These are phyloP conservation scores for Botryosphaeria dothidea DNA, from an alignment of 2,329 filamentous ascomycete genomes.

Conservation along the genomic window DNA sequence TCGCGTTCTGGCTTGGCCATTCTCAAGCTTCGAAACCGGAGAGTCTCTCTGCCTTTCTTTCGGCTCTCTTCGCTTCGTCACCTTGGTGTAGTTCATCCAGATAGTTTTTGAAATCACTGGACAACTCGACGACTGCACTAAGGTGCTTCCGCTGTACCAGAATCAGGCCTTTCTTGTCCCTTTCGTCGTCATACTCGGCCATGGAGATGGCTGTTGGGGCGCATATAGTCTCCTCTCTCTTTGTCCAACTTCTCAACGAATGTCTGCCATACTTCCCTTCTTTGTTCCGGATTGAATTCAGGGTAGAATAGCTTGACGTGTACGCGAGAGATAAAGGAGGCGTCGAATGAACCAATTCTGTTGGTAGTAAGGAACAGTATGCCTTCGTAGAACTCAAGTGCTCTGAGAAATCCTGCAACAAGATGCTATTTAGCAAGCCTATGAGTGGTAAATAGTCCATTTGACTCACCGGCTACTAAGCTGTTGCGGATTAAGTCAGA, in stretches of 20 bases:
- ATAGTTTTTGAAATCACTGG: slow-evolving; percentile 25
- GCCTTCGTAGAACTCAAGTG: slow-evolving; percentile 42
- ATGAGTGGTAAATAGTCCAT: no score
- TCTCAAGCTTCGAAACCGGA: no score
- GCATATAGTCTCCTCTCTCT: slow-evolving; percentile 20
- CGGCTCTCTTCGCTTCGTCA: slow-evolving; percentile 19
- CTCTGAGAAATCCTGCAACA: slow-evolving; percentile 33
- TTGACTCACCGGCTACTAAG: slow-evolving; percentile 28
- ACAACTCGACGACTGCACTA: slow-evolving; percentile 23
- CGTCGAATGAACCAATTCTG: slow-evolving; percentile 33
- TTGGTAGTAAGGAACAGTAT: slow-evolving; percentile 44
- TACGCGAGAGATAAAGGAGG: slow-evolving; percentile 37
- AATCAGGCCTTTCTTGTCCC: slow-evolving; percentile 14
- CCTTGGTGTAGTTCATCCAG: slow-evolving; percentile 20
- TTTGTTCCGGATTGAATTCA: slow-evolving; percentile 21
- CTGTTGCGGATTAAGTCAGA: slow-evolving; percentile 34
- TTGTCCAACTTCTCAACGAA: slow-evolving; percentile 27
- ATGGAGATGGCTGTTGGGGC: slow-evolving; percentile 27
- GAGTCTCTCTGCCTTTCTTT: neutral
- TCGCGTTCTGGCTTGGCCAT: no score
- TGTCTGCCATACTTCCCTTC: slow-evolving; percentile 28
- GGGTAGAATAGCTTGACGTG: slow-evolving; percentile 27
- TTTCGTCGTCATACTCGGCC: slow-evolving; percentile 23
- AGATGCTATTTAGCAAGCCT: neutral
- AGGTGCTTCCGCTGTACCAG: slow-evolving; percentile 22